These are phyloP conservation scores for Cryphonectria japonica DNA, from an alignment of 2,329 filamentous ascomycete species.

Conservation along the genomic window DNA sequence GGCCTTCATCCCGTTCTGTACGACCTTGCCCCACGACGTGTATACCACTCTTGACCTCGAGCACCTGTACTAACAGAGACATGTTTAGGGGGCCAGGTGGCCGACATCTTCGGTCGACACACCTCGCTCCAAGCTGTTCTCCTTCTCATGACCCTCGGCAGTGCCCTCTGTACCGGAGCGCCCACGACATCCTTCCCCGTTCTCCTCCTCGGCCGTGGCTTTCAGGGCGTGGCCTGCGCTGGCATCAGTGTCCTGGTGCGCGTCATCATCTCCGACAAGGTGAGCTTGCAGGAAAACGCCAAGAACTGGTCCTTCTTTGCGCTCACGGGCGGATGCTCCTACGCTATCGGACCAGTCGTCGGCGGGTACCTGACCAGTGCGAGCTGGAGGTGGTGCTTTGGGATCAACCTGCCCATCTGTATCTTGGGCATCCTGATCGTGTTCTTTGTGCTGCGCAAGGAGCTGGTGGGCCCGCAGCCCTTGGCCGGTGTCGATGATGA, in stretches of 20 bases:
- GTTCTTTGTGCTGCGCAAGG: conserved; percentile 60
- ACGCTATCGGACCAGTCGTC: conserved; percentile 63
- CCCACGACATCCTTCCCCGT: conserved; percentile 58
- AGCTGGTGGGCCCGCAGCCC: conserved; percentile 58
- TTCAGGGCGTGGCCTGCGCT: conserved; percentile 65
- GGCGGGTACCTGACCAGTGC: conserved; percentile 60
- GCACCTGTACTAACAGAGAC: neutral
- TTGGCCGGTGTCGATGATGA: conserved; percentile 48
- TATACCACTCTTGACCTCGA: neutral
- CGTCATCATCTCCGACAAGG: conserved; percentile 66
- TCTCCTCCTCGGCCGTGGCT: conserved; percentile 63
- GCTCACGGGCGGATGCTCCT: conserved; percentile 61
- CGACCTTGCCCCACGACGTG: neutral
- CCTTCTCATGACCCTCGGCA: conserved; percentile 61
- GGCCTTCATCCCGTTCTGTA: conserved; percentile 67
- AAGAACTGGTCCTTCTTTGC: conserved; percentile 66
- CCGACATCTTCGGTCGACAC: conserved; percentile 68
- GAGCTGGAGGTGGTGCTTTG: conserved; percentile 71
- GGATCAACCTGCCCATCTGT: conserved; percentile 60
- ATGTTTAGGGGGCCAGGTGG: conserved; percentile 53
- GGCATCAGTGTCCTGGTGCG: conserved; percentile 64
- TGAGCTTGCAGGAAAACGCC: conserved; percentile 63
- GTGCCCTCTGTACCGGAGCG: conserved; percentile 62
- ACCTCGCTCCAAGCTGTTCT: conserved; percentile 60
- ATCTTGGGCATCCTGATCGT: conserved; percentile 55